These are phyloP conservation scores for Leccinum fallax DNA, from an alignment of 1,284 basidiomycete genomes.

Conservation along the genomic window DNA sequence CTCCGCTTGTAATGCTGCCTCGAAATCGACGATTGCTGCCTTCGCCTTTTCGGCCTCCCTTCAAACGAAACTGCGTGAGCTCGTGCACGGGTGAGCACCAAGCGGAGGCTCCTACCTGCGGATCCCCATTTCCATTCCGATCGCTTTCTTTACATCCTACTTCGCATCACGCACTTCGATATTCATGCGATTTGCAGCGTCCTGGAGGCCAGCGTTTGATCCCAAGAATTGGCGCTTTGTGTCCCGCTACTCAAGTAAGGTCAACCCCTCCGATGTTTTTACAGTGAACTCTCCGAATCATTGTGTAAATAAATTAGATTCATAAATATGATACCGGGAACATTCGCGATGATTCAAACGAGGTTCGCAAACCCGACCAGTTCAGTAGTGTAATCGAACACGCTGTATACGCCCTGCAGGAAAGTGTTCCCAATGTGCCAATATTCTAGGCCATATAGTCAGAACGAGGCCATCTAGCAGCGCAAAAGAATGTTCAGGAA, in stretches of 20 bases:
- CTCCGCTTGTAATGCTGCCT: constrained; percentile 66
- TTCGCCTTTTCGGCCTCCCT: constrained; percentile 66
- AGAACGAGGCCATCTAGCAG: neutral
- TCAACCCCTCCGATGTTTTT: neutral
- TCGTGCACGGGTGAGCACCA: constrained; percentile 1
- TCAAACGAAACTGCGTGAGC: neutral
- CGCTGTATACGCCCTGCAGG: neutral
- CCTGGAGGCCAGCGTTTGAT: constrained; percentile 63
- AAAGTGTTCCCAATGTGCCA: neutral
- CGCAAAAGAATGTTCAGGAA: neutral
- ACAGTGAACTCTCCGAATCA: neutral
- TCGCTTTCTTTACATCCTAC: constrained; percentile 38
- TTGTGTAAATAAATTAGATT: neutral
- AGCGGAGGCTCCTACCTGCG: constrained; percentile 47
- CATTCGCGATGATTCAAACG: neutral
- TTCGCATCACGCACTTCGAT: constrained; percentile 8
- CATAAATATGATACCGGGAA: neutral
- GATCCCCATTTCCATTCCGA: constrained; percentile 43
- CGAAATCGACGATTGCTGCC: constrained; percentile 63
- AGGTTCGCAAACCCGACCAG: neutral
- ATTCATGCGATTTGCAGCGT: constrained; percentile 66
- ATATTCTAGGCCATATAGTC: neutral
- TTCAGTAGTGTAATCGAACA: neutral
- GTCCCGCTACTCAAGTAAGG: constrained; percentile 35
- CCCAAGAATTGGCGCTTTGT: constrained; percentile 63